Evolutionary conservation across 148 eudicot genomes (phyloP).

Genomic region (Dysphania ambrosioides): DNA sequence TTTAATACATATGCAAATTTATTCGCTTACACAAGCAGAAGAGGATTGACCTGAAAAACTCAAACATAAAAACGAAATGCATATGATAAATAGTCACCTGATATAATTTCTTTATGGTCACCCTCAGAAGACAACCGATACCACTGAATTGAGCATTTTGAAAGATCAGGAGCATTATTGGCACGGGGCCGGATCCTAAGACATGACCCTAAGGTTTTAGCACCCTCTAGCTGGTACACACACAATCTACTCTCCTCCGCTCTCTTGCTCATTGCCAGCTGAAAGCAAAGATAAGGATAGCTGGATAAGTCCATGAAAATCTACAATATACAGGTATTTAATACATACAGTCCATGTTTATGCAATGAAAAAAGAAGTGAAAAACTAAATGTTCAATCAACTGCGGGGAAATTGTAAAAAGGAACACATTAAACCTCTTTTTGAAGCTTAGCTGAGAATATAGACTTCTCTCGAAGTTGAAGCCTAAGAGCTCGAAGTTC

Average conservation of each 20-base stretch:
- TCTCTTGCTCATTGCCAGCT: conserved; percentile 80
- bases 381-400: not conserved
- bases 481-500: conserved; percentile 88
- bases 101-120: conserved; percentile 70
- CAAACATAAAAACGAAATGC: not conserved
- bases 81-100: conserved; percentile 45
- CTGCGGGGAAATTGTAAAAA: not conserved
- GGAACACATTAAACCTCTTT: conserved; percentile 56
- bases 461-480: conserved; percentile 76
- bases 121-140: conserved; percentile 76
- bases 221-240: conserved; percentile 63
- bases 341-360: not conserved
- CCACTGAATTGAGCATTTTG: conserved; percentile 90
- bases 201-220: conserved; percentile 73
- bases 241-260: conserved; percentile 65
- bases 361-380: not conserved
- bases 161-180: conserved; percentile 66
- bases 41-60: not conserved
- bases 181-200: conserved; percentile 62
- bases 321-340: not conserved
- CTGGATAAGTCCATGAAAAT: not conserved
- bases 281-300: conserved; percentile 14
- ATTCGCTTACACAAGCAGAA: conserved; percentile 2
- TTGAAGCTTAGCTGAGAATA: conserved; percentile 76
- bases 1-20: not conserved